phyloP scores from a whole-genome alignment of 805 yeast species.

The Metschnikowia colocasiae region DNA sequence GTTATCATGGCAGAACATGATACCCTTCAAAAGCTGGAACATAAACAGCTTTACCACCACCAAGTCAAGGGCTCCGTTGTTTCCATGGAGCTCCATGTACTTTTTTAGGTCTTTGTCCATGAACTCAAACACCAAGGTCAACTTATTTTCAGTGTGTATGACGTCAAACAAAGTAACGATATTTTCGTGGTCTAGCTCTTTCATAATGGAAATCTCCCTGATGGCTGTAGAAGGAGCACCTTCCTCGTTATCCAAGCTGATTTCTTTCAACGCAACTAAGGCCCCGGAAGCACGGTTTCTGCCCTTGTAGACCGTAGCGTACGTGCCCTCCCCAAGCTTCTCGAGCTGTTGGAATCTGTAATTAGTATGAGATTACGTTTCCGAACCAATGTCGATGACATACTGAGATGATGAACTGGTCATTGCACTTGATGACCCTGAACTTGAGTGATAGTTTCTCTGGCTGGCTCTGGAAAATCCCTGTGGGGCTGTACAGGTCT shows the following conservation, averaged over 20 bases:
- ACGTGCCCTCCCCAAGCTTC: slow-evolving; percentile 91
- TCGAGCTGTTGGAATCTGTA: slow-evolving; percentile 55
- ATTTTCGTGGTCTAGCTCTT: slow-evolving; percentile 89
- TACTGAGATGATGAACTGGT: slow-evolving; percentile 46
- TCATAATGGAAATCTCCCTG: slow-evolving; percentile 91
- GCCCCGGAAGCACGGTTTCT: slow-evolving; percentile 82
- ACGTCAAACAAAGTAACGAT: slow-evolving; percentile 92
- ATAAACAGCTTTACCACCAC: slow-evolving; percentile 81
- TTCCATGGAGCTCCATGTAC: slow-evolving; percentile 88
- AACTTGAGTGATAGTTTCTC: neutral
- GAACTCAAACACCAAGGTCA: slow-evolving; percentile 88
- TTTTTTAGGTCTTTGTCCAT: slow-evolving; percentile 91
- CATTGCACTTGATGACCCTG: slow-evolving; percentile 20
- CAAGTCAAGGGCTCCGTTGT: slow-evolving; percentile 68
- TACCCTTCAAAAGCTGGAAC: slow-evolving; percentile 90
- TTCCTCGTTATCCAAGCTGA: slow-evolving; percentile 91
- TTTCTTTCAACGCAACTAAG: slow-evolving; percentile 91
- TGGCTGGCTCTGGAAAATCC: neutral
- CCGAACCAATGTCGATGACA: slow-evolving; percentile 15
- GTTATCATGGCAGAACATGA: slow-evolving; percentile 82
- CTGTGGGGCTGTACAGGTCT: slow-evolving; percentile 1
- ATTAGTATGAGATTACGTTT: slow-evolving; percentile 10
- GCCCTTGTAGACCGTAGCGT: slow-evolving; percentile 98
- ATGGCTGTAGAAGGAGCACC: slow-evolving; percentile 99
- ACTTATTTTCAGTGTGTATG: slow-evolving; percentile 92